Percentiles rank a stretch among this genome's conserved stretches.
phyloP scores from a whole-genome alignment of 768 basidiomycete genomes.

The Phlebiopsis flavidoalba region DNA sequence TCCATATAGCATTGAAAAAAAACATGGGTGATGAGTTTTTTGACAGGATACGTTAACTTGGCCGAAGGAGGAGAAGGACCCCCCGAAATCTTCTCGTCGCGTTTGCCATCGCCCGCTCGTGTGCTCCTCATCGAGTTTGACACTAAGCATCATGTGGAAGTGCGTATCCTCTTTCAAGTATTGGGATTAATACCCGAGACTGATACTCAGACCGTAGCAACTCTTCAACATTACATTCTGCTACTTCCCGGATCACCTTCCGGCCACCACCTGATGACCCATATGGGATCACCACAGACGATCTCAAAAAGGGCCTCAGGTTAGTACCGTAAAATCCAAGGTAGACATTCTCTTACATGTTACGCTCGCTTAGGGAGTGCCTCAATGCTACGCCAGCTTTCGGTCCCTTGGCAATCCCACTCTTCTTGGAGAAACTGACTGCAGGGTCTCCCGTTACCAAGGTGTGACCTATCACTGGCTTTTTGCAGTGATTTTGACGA shows the following conservation, averaged over 20 bases:
- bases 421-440: conserved; percentile 89
- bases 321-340: conserved; percentile 22
- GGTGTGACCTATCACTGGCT: conserved; percentile 35
- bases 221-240: conserved; percentile 95
- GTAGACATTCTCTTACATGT: neutral
- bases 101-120: conserved; percentile 81
- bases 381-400: conserved; percentile 77
- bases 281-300: conserved; percentile 85
- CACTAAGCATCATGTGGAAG: conserved; percentile 69
- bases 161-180: conserved; percentile 27
- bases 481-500: neutral
- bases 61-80: conserved; percentile 97
- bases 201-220: conserved; percentile 39
- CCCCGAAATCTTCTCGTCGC: conserved; percentile 87
- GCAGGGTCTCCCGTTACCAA: conserved; percentile 80
- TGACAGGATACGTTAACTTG: conserved; percentile 70
- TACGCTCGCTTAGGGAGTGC: conserved; percentile 43
- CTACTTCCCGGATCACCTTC: conserved; percentile 98
- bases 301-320: conserved; percentile 73
- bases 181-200: neutral
- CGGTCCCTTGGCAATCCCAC: conserved; percentile 76
- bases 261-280: conserved; percentile 91
- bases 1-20: conserved; percentile 60
- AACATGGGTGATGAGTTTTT: conserved; percentile 65
- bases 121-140: conserved; percentile 89